These are phyloP conservation scores for Hirsutella thompsonii DNA, from an alignment of 2,329 filamentous ascomycete genomes.

Conservation along the genomic window DNA sequence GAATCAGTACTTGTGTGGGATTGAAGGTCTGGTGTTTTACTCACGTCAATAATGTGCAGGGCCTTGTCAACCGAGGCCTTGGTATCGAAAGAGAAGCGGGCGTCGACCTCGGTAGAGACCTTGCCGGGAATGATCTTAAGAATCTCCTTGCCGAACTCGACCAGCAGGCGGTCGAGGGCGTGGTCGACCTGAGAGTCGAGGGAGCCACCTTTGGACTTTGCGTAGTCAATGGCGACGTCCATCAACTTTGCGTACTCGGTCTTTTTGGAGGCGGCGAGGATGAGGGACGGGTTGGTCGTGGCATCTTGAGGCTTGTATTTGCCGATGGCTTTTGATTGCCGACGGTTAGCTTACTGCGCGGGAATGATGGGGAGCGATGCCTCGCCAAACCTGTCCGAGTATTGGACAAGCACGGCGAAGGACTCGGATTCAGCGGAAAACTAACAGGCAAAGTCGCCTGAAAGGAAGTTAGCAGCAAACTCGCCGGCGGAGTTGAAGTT, in stretches of 20 bases:
- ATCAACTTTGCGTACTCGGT: constrained; percentile 88
- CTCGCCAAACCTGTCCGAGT: not conserved
- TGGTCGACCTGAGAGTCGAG: constrained; percentile 77
- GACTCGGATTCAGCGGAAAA: constrained; percentile 14
- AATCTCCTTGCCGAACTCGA: constrained; percentile 97
- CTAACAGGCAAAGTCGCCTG: constrained; percentile 69
- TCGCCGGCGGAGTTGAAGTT: constrained; percentile 5
- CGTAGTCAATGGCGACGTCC: constrained; percentile 71
- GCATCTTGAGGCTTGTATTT: constrained; percentile 99
- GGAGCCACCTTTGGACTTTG: constrained; percentile 59
- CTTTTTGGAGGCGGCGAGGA: constrained; percentile 97
- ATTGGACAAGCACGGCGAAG: not conserved
- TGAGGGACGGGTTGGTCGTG: constrained; percentile 98
- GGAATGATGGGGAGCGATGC: not conserved
- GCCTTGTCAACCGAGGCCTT: constrained; percentile 90
- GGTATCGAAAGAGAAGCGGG: constrained; percentile 89
- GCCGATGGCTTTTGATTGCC: constrained; percentile 60
- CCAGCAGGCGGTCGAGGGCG: constrained; percentile 84
- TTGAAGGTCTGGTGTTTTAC: constrained; percentile 12
- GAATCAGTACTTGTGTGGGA: constrained; percentile 3
- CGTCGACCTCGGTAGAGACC: constrained; percentile 98
- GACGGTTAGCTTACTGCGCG: constrained; percentile 11
- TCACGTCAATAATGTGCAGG: constrained; percentile 87
- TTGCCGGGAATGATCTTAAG: constrained; percentile 94
- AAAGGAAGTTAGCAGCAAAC: constrained; percentile 15